Base-by-base conservation (phyloP, 2,329 filamentous ascomycete genomes). In the Penicillium fuscoglaucum region DNA sequence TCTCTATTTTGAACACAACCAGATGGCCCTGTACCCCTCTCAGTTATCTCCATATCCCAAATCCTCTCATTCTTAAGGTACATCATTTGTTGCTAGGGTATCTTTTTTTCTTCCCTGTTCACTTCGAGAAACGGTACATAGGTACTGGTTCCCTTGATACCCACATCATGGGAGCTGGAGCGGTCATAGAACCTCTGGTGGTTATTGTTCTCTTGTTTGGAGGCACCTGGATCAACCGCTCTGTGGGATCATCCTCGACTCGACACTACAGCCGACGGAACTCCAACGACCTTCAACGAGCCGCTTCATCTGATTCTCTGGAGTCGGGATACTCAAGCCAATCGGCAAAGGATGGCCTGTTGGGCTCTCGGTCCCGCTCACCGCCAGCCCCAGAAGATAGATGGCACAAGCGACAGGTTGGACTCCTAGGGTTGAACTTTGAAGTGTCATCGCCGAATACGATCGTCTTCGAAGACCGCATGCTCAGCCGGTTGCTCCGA, bases 401-500 rank as follows among this genome's bases (percentile, higher is more conserved):
- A 72, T 85, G 83, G 82, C 76, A 79, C 63, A 79, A 76, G 66
- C 74, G 84, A 55, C 74, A 79, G 49, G 60, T 86, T 35, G 66
- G 74, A 6, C 58, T 86, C 8, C 74, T 82, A 33, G 76, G 76
- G 1, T 77, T 79, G 63, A 76, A 71, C 52, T 79, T 70, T 47
- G 75, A 80, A 33, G 77, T 89, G 21, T 77, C 77, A 6, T 84
- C 84, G 19, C 87, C 87, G 2, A 87, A 89, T 70, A 88, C 86
- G 1, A 76, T 77, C 40, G 76, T 83, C 7, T 88, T 87, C 67
- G 79, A 82, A 62, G 80, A 84, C 60, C 82, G 84, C 47, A 74
- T 87, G 13, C 76, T 89, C 51, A 89, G 86, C 69, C 80, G 87
- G 5, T 65, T 91, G 37, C 79, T 91, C 15, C 80, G 80, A 57